phyloP scores from a whole-genome alignment of 306 rosid species.

The Medicago lupulina region DNA sequence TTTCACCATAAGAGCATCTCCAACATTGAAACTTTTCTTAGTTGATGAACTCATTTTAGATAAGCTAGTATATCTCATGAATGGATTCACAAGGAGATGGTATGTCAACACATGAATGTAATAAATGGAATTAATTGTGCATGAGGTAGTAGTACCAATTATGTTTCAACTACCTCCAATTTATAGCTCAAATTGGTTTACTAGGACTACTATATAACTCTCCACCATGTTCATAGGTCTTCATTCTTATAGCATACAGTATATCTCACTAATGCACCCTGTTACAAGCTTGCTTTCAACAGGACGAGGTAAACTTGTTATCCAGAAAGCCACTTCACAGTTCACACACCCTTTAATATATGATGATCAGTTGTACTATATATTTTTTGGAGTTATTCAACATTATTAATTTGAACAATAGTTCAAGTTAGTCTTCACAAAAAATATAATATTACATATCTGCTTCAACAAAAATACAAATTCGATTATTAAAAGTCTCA shows the following conservation, averaged over 20 bases:
- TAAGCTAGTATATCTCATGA: neutral
- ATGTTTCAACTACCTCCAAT: neutral
- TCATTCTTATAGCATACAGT: neutral
- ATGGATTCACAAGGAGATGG: neutral
- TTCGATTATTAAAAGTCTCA: no score
- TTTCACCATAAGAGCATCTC: no score
- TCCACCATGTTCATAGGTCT: neutral
- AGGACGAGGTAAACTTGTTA: neutral
- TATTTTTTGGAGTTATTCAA: neutral
- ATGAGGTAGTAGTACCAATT: neutral
- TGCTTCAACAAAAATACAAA: no score
- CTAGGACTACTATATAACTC: neutral
- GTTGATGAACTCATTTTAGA: neutral
- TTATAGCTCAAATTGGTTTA: neutral
- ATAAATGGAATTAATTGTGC: constrained; percentile 25
- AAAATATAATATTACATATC: no score
- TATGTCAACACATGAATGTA: neutral
- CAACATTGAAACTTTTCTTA: no score
- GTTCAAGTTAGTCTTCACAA: neutral
- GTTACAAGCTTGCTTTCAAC: neutral
- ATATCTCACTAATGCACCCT: neutral
- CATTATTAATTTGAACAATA: neutral
- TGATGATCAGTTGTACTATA: no score
- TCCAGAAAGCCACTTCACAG: no score
- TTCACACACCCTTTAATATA: no score